Base-by-base conservation (phyloP, 129 eudicot species). In the Chrysanthemum seticuspe region DNA sequence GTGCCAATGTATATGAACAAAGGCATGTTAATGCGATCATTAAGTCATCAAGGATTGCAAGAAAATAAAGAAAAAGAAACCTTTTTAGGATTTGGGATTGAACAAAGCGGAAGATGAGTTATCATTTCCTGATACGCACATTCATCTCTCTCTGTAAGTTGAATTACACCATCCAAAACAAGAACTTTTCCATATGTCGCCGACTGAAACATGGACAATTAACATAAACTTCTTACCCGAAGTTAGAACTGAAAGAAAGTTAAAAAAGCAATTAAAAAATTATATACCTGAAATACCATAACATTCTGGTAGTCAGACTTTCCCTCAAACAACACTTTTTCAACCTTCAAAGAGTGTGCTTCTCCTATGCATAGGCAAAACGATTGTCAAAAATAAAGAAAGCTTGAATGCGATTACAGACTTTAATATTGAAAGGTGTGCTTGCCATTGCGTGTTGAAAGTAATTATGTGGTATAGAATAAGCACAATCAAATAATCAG, bases 91-190 rank as follows among this genome's bases (percentile, higher is more conserved):
- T 85, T 85, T 36, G 96, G 88, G 77, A 92, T 92, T 12, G 96
- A 92, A 79, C 95, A 81, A 67, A 92, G 98, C 6, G 98, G 98
- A 63, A 92, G 91, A 76, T 92, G 98, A 59, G 87, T 70, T 45
- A 92, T 92, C 98, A 92, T 92, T 82, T 92, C 98, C 75, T 92
- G 98, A 78, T 92, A 92, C 60, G 98, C 98, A 78, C 91, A 92
- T 82, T 92, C 98, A 70, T 92, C 98, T 79, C 98, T 85, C 82
- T 92, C 98, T 14, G 98, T 92, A 63, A 89, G 96, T 77, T 92
- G 98, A 75, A 92, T 89, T 8, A 92, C 98, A 57, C 98, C 98
- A 79, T 92, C 98, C 76, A 92, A 82, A 59, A 92, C 90, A 74
- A 92, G 98, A 70, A 92, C 98, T 72, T 89, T 92, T 2, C 96